Percentiles rank a stretch among this genome's conserved stretches.
These are phyloP conservation scores for Lachnellula subtilissima DNA, from an alignment of 2,329 filamentous ascomycete genomes.

Conservation along the genomic window DNA sequence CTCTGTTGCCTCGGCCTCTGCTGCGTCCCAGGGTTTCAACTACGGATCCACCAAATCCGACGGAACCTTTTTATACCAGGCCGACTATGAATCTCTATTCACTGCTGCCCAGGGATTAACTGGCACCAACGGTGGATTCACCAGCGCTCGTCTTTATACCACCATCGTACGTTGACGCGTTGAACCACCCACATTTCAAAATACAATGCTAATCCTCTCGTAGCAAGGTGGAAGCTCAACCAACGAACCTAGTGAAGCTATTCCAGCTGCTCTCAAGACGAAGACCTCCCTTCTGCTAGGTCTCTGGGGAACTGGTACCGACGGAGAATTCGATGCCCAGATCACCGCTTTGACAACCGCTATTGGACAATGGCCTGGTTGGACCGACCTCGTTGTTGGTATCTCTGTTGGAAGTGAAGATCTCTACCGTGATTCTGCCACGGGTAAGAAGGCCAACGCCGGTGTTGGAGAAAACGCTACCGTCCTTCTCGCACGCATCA, in stretches of 20 bases:
- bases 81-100: constrained; percentile 68
- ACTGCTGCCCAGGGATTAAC: constrained; percentile 57
- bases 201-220: constrained; percentile 20
- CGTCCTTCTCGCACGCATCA: constrained; percentile 64
- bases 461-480: constrained; percentile 59
- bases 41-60: constrained; percentile 62
- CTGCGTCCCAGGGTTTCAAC: constrained; percentile 56
- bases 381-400: constrained; percentile 66
- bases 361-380: constrained; percentile 63
- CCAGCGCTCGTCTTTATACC: constrained; percentile 68
- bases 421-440: constrained; percentile 73
- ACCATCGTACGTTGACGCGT: constrained; percentile 40
- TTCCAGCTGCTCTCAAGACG: constrained; percentile 74
- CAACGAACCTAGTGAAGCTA: constrained; percentile 63
- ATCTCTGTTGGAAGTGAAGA: constrained; percentile 88
- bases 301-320: constrained; percentile 72
- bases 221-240: constrained; percentile 58
- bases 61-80: constrained; percentile 53
- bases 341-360: constrained; percentile 65
- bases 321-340: constrained; percentile 64
- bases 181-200: too few relatives aligned
- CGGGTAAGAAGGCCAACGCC: constrained; percentile 58
- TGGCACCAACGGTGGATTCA: constrained; percentile 59
- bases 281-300: constrained; percentile 75
- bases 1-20: constrained; percentile 32